These are phyloP conservation scores for Calonectria pseudoreteaudii DNA, from an alignment of 2,329 filamentous ascomycete species.

Conservation along the genomic window DNA sequence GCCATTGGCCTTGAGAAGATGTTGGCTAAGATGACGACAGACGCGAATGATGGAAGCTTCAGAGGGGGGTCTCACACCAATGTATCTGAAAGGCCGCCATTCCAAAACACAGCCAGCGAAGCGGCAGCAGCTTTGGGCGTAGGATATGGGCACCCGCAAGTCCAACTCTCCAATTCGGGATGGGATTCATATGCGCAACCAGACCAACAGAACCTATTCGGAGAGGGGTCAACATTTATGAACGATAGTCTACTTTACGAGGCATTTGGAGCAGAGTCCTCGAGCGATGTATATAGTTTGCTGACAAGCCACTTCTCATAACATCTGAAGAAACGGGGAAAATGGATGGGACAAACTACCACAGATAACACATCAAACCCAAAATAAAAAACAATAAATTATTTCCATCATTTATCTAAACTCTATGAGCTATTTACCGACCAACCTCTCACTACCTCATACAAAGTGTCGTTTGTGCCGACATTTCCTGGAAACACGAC, in stretches of 20 bases:
- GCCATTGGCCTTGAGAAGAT: conserved; percentile 51
- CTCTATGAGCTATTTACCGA: background rate
- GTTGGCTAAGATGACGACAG: conserved; percentile 35
- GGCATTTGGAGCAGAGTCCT: conserved; percentile 39
- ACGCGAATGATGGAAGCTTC: conserved; percentile 7
- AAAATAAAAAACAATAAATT: background rate
- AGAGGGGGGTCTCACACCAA: background rate
- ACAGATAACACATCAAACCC: no score
- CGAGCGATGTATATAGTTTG: conserved; percentile 27
- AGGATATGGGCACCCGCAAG: background rate
- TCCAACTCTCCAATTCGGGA: conserved; percentile 1
- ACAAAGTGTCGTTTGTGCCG: conserved; percentile 31
- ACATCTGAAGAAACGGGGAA: no score
- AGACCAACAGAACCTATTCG: conserved; percentile 20
- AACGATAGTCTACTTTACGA: conserved; percentile 29
- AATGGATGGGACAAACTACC: no score
- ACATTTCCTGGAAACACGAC: conserved; percentile 40
- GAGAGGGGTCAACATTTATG: conserved; percentile 34
- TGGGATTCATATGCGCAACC: conserved; percentile 18
- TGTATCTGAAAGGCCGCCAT: background rate
- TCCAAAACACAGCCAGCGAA: background rate
- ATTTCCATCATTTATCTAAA: background rate
- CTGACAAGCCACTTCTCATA: conserved; percentile 21
- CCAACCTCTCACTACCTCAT: conserved; percentile 31
- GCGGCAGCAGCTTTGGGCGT: background rate